A percentile compares a stretch with the other conserved stretches of the same genome.
phyloP scores from a whole-genome alignment of 2,329 filamentous ascomycete species.

The Ophiosphaerella herpotricha region DNA sequence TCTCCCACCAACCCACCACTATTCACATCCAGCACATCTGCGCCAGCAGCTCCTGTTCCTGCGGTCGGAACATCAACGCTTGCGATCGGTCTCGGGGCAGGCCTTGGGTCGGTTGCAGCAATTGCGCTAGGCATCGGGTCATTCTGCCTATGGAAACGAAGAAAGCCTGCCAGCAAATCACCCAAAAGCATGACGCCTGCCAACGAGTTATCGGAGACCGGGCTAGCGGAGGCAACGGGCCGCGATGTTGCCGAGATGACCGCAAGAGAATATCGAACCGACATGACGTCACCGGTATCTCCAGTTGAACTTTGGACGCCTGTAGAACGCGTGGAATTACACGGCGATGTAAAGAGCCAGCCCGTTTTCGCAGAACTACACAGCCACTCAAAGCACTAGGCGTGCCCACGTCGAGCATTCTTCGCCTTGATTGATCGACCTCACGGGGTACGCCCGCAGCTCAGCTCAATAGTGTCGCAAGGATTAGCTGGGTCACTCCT shows the following conservation, averaged over 20 bases:
- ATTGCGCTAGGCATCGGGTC: background rate
- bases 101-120: background rate
- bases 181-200: background rate
- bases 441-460: too few species aligned
- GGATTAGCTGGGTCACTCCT: too few species aligned
- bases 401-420: too few species aligned
- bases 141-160: background rate
- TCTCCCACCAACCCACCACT: background rate
- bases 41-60: background rate
- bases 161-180: background rate
- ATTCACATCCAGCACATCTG: background rate
- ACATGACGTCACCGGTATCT: background rate
- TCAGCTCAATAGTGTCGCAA: too few species aligned
- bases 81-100: constrained; percentile 1
- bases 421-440: too few species aligned
- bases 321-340: background rate
- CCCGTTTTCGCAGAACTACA: background rate
- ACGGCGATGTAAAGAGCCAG: background rate
- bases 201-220: background rate
- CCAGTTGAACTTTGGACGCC: constrained; percentile 2
- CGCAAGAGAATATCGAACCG: background rate
- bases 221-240: background rate
- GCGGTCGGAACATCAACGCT: background rate
- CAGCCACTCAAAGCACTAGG: background rate
- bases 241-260: background rate